Evolutionary conservation across 2,329 filamentous ascomycete species (phyloP), one percentile per base, ranked within the genome.

Genomic region (Cyphellophora europaea): DNA sequence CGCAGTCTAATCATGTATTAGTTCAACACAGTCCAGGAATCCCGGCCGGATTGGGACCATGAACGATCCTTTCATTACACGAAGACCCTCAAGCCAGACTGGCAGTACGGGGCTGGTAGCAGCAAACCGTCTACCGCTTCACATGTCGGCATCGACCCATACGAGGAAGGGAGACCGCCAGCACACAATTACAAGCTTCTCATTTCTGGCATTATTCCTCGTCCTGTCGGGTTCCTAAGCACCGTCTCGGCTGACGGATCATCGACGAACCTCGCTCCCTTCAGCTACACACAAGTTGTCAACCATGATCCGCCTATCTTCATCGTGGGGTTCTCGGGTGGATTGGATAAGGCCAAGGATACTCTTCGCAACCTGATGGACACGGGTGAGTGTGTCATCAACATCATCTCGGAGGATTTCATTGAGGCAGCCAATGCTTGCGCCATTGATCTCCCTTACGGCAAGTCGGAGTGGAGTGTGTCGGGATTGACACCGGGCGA

Each of bases 141-240:
- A 2, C 84, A 94, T 61, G 59, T 89, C 21, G 21, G 21, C n/a
- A 93, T 95, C 58, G 80, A 94, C 57, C 88, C 88, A 0, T 77
- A 88, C 55, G 79, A 71, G 37, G 64, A 76, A 17, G 82, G 78
- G 19, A 73, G 88, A 1, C 70, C 77, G 0, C 61, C 74, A 0
- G 62, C 66, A 1, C 77, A 73, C 62, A 95, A 95, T 69, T 95
- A 96, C 72, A 94, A 93, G 62, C 73, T 95, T 11, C 67, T 95
- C 42, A 93, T 95, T 58, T 83, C 77, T 12, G 77, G 76, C 44
- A 75, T 95, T 47, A 72, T 87, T 11, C 89, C 89, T 1, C 75
- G 89, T 10, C 89, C 89, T 10, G 80, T 95, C 30, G 75, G 74
- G 2, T 76, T 79, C 43, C 58, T 78, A 11, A 70, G 66, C 32